Evolutionary conservation across 2,329 filamentous ascomycete genomes (phyloP).

Genomic region (Ceratocystiopsis brevicomis): DNA sequence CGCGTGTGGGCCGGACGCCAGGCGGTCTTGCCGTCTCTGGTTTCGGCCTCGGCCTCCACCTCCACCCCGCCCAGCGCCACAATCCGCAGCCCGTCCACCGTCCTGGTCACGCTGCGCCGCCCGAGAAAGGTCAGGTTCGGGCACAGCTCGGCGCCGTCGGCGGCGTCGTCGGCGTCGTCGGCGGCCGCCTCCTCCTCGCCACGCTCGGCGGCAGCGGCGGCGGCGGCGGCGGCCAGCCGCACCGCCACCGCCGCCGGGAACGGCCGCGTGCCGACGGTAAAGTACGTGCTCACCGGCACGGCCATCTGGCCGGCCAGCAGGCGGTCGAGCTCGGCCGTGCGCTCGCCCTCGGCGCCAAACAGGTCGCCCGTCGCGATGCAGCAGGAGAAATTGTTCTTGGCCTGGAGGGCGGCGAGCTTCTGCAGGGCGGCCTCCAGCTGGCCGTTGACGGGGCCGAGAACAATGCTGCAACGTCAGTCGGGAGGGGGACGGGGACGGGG

Average conservation of each 20-base stretch:
- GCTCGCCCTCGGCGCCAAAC: constrained; percentile 36
- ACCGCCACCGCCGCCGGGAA: constrained; percentile 53
- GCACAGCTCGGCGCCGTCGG: constrained; percentile 40
- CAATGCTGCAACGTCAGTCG: constrained; percentile 37
- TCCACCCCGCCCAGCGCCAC: constrained; percentile 64
- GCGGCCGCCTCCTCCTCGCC: too few relatives aligned
- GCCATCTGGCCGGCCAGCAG: constrained; percentile 55
- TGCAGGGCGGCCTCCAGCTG: constrained; percentile 56
- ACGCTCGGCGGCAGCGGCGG: background rate
- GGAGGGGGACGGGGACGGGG: too few relatives aligned
- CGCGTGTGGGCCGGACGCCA: constrained; percentile 61
- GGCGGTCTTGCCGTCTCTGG: constrained; percentile 16
- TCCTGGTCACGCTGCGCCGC: constrained; percentile 74
- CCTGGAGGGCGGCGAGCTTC: constrained; percentile 63
- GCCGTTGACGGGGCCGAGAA: constrained; percentile 69
- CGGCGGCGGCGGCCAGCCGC: constrained; percentile 34
- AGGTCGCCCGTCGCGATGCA: constrained; percentile 72
- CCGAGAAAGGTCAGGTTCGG: constrained; percentile 82
- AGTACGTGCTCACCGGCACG: constrained; percentile 75
- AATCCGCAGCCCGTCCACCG: constrained; percentile 72
- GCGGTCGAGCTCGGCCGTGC: constrained; percentile 30
- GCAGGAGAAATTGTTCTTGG: constrained; percentile 76
- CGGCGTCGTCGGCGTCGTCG: background rate
- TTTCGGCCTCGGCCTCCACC: constrained; percentile 14
- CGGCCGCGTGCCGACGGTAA: constrained; percentile 57